Conservation (phyloP, 352 stramenopile genomes). For the Phytopythium mirpurense region DNA sequence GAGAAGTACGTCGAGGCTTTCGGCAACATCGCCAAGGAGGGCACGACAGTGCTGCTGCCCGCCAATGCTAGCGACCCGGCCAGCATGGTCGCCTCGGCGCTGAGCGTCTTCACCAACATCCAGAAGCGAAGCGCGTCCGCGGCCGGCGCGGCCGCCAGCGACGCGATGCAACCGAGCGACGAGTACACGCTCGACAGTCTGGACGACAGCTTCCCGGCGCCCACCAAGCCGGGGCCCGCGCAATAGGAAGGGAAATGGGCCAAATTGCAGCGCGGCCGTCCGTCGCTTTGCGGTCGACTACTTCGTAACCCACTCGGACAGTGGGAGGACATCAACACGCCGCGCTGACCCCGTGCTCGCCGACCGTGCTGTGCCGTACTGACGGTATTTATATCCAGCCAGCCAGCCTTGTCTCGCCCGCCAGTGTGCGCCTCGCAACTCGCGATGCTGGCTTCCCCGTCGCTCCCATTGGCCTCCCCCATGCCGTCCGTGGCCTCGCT, state of each 20-base stretch:
- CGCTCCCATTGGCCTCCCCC: too few species aligned
- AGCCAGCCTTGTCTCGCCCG: too few species aligned
- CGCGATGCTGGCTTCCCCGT: too few species aligned
- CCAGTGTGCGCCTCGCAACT: too few species aligned
- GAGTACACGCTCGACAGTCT: constrained; percentile 71
- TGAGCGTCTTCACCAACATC: constrained; percentile 87
- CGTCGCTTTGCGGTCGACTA: too few species aligned
- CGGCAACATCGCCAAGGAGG: constrained; percentile 86
- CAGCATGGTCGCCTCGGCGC: constrained; percentile 86
- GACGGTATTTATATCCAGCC: too few species aligned
- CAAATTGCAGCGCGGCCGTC: neutral
- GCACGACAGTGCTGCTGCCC: constrained; percentile 81
- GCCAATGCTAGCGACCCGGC: constrained; percentile 81
- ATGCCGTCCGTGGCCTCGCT: neutral
- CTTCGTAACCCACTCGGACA: too few species aligned
- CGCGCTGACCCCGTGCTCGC: too few species aligned
- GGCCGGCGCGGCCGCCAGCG: constrained; percentile 15
- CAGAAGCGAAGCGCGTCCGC: constrained; percentile 65
- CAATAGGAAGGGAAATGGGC: too few species aligned
- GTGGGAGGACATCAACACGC: too few species aligned
- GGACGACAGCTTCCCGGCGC: constrained; percentile 27
- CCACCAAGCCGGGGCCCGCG: neutral
- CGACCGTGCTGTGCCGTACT: too few species aligned
- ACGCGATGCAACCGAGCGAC: constrained; percentile 17
- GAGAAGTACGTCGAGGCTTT: constrained; percentile 93